Percentiles rank a stretch among this genome's conserved stretches.
Evolutionary conservation across 805 yeast genomes (phyloP).

Genomic region (Candida andamanensis): DNA sequence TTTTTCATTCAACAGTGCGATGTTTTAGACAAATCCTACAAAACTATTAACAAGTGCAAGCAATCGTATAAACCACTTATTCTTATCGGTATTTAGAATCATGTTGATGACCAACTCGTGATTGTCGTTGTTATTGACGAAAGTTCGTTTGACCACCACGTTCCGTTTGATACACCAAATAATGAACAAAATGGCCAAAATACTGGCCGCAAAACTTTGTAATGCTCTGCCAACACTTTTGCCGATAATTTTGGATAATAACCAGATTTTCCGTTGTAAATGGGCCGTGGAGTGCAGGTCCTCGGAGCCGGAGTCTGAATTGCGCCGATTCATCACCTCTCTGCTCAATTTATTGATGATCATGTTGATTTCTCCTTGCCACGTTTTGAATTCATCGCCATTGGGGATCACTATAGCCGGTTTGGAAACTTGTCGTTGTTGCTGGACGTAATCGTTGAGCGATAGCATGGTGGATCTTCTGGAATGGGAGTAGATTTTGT

Average conservation of each 20-base stretch:
- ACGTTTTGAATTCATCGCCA: constrained; percentile 39
- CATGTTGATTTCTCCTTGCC: constrained; percentile 52
- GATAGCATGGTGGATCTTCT: constrained; percentile 33
- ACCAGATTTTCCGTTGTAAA: constrained; percentile 19
- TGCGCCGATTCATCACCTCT: constrained; percentile 24
- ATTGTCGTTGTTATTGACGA: constrained; percentile 28
- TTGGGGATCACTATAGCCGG: constrained; percentile 10
- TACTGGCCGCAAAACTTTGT: constrained; percentile 32
- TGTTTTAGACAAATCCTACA: constrained; percentile 35
- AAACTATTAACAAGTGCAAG: constrained; percentile 32
- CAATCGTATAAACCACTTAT: constrained; percentile 40
- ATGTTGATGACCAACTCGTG: constrained; percentile 39
- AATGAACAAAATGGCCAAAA: constrained; percentile 33
- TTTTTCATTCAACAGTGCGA: too few species aligned
- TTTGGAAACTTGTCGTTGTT: constrained; percentile 21
- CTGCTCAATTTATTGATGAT: constrained; percentile 41
- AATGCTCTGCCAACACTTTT: constrained; percentile 20
- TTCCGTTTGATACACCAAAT: constrained; percentile 40
- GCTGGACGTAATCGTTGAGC: constrained; percentile 31
- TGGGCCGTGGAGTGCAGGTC: constrained; percentile 12
- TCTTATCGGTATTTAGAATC: constrained; percentile 38
- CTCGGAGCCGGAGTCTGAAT: constrained; percentile 10
- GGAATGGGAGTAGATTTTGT: constrained; percentile 40
- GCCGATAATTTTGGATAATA: constrained; percentile 24
- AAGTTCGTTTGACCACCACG: constrained; percentile 33